phyloP scores from a whole-genome alignment of 2,329 filamentous ascomycete genomes.

The Aaosphaeria arxii region DNA sequence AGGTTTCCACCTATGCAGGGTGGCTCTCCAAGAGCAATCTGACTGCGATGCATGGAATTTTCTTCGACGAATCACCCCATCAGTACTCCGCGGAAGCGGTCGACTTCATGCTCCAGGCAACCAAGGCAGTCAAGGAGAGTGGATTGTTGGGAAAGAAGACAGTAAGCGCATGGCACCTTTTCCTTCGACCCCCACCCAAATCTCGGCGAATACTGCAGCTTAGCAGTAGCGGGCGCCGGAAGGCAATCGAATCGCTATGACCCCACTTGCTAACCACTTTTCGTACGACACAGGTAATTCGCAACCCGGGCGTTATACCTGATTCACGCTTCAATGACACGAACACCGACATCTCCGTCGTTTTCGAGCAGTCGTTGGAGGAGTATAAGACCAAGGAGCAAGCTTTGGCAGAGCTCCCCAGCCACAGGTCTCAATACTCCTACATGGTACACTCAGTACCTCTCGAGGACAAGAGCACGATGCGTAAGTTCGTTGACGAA shows the following conservation, averaged over 20 bases:
- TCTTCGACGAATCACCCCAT: conserved; percentile 48
- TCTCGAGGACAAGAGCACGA: neutral
- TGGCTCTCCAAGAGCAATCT: conserved; percentile 41
- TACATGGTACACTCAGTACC: conserved; percentile 5
- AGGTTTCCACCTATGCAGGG: conserved; percentile 45
- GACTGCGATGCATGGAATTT: conserved; percentile 47
- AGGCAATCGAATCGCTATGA: neutral
- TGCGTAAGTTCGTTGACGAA: conserved; percentile 1
- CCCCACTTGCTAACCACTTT: neutral
- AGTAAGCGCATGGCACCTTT: neutral
- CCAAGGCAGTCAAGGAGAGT: neutral
- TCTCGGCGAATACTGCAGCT: too few relatives aligned
- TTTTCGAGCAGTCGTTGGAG: conserved; percentile 3
- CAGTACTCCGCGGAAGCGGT: conserved; percentile 5
- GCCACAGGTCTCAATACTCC: neutral
- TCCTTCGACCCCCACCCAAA: too few relatives aligned
- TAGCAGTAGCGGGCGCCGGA: too few relatives aligned
- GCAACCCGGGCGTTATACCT: conserved; percentile 4
- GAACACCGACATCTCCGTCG: conserved; percentile 3
- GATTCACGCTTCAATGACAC: conserved; percentile 1
- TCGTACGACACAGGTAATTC: conserved; percentile 1
- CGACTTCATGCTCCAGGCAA: neutral
- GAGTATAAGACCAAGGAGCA: neutral
- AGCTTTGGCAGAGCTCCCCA: neutral
- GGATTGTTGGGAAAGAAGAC: neutral